phyloP scores from a whole-genome alignment of 2,329 filamentous ascomycete species.

The Ceratocystis papillata region DNA sequence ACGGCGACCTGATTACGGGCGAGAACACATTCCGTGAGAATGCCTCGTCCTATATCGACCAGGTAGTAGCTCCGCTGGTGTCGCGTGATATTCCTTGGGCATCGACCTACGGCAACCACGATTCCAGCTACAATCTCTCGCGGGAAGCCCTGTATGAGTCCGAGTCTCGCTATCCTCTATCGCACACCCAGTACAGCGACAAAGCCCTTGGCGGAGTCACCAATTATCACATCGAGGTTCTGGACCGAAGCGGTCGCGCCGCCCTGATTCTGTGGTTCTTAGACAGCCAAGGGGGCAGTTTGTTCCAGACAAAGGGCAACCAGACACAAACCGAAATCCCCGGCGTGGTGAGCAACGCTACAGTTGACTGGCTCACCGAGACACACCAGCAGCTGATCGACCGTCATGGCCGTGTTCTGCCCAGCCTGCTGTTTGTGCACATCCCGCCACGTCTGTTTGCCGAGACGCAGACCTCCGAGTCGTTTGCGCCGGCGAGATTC shows the following conservation, averaged over 20 bases:
- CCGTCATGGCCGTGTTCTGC: constrained; percentile 29
- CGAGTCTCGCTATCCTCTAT: constrained; percentile 31
- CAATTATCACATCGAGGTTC: constrained; percentile 41
- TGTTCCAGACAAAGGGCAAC: constrained; percentile 3
- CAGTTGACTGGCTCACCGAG: constrained; percentile 20
- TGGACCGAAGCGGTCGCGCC: constrained; percentile 33
- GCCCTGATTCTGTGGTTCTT: constrained; percentile 59
- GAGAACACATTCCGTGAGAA: constrained; percentile 45
- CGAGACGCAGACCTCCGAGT: constrained; percentile 25
- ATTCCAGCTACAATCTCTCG: constrained; percentile 49
- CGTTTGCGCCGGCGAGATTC: constrained; percentile 32
- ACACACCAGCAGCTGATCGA: constrained; percentile 17
- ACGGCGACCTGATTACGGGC: constrained; percentile 61
- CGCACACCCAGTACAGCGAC: constrained; percentile 21
- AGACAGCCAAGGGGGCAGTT: constrained; percentile 48
- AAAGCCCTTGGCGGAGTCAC: constrained; percentile 32
- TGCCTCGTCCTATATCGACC: constrained; percentile 46
- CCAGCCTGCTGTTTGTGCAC: constrained; percentile 41
- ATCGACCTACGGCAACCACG: constrained; percentile 62
- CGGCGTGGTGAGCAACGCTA: constrained; percentile 16
- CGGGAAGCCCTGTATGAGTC: constrained; percentile 34
- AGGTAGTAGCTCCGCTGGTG: constrained; percentile 48
- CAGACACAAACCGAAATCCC: constrained; percentile 14
- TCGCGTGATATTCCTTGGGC: constrained; percentile 49
- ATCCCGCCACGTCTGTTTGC: constrained; percentile 34